A percentile compares a stretch with the other conserved stretches of the same genome.
phyloP scores from a whole-genome alignment of 2,329 filamentous ascomycete species.

The Nannizziopsis arthrosporioides region DNA sequence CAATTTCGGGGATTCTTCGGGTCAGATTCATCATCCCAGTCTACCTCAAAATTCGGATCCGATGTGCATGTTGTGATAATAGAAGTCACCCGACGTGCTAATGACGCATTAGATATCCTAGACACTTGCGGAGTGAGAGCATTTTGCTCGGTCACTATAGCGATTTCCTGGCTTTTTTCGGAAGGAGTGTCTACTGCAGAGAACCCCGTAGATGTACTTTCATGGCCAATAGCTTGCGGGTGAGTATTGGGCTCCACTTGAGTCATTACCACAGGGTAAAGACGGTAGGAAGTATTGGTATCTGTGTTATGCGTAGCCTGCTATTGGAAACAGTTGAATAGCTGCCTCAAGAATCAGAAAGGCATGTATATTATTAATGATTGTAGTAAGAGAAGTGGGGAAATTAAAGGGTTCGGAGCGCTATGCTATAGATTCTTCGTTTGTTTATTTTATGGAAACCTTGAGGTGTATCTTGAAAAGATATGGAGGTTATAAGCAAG shows the following conservation, averaged over 20 bases:
- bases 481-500: too few relatives aligned
- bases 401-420: too few relatives aligned
- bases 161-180: slow-evolving; percentile 11
- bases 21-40: slow-evolving; percentile 51
- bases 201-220: slow-evolving; percentile 2
- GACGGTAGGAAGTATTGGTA: too few relatives aligned
- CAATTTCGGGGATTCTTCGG: slow-evolving; percentile 57
- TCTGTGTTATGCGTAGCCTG: too few relatives aligned
- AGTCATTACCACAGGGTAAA: neutral
- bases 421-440: too few relatives aligned
- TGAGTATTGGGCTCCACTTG: neutral
- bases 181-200: slow-evolving; percentile 20
- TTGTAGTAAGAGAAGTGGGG: too few relatives aligned
- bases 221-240: neutral
- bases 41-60: slow-evolving; percentile 58
- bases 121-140: slow-evolving; percentile 21
- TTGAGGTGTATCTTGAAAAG: too few relatives aligned
- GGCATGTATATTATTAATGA: too few relatives aligned
- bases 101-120: slow-evolving; percentile 18
- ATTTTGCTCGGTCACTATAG: slow-evolving; percentile 16
- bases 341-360: too few relatives aligned
- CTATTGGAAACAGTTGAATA: too few relatives aligned
- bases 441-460: too few relatives aligned
- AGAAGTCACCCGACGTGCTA: slow-evolving; percentile 35
- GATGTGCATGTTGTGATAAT: slow-evolving; percentile 36